Base-by-base conservation (phyloP, 768 basidiomycete species). In the Omphalotus guepiniiformis region DNA sequence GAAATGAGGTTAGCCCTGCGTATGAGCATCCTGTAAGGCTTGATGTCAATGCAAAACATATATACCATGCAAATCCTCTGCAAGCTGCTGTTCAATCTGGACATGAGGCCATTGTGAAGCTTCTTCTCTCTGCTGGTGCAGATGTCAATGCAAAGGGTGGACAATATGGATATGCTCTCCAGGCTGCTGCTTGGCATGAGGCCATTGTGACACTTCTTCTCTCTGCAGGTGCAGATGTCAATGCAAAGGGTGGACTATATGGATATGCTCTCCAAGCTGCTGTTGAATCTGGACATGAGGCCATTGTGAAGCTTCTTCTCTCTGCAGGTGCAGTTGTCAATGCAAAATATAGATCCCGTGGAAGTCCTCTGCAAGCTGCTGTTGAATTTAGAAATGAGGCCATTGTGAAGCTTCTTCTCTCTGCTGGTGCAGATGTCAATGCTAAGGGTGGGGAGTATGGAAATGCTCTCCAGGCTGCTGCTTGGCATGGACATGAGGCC, bases 91-190 rank as follows among this genome's bases (percentile, higher is more conserved):
- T 21, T 18, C 6, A 22, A 22, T 7, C 9, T 29, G 49, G 44
- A 27, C 16, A 41, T 27, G 22, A 16, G 8, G 39, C 42, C 1
- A 42, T 50, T 25, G 34, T 50, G 2, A 35, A 23, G 15, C 35
- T 53, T 37, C 52, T 53, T 3, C 38, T 53, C 16, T 37, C 26
- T 12, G 26, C 16, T 12, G 52, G 52, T 23, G 49, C 52, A 4
- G 43, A 49, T 36, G 23, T 25, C 28, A 45, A 53, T 39, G 48
- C 36, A 23, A 9, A 19, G 12, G 38, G 38, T 13, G 35, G 38
- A 11, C 8, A 43, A 16, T 48, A 38, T 29, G 39, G 40, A 7
- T 34, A 16, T 25, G 25, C 48, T 3, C 35, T 49, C 25, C 26
- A 28, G 9, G 32, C 34, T 12, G 46, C 51, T 12, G 38, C 49